Conservation (phyloP, 1,284 basidiomycete species). For the Malassezia caprae region DNA sequence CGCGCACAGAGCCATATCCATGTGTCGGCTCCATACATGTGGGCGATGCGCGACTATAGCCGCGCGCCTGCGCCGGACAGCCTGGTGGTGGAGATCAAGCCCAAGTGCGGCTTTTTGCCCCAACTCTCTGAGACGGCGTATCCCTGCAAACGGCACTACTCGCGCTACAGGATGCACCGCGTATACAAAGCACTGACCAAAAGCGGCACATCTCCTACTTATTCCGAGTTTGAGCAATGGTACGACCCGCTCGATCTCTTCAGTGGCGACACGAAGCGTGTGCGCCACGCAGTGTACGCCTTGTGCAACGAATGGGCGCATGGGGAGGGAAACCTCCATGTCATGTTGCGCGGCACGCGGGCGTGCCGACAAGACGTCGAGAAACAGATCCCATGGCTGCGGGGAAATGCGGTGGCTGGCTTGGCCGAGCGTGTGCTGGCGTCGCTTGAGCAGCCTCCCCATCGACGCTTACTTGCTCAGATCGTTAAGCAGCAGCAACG, state of each 20-base stretch:
- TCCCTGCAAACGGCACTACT: not conserved
- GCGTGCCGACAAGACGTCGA: not conserved
- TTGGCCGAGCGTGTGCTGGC: not conserved
- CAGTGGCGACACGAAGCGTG: not conserved
- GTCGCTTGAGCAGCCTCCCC: not conserved
- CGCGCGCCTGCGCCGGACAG: not conserved
- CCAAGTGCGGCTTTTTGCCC: conserved; percentile 13
- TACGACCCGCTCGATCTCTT: conserved; percentile 17
- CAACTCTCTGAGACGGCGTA: not conserved
- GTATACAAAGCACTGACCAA: not conserved
- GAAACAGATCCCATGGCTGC: not conserved
- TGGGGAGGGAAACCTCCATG: not conserved
- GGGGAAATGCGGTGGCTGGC: not conserved
- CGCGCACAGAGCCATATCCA: not conserved
- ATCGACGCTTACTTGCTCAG: not conserved
- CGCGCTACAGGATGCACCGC: conserved; percentile 12
- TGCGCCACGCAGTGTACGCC: not conserved
- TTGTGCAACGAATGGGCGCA: conserved; percentile 6
- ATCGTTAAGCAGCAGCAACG: not conserved
- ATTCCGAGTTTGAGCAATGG: not conserved
- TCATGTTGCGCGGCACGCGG: not conserved
- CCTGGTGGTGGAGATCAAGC: conserved; percentile 16
- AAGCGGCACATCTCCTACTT: not conserved
- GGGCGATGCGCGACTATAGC: conserved; percentile 9
- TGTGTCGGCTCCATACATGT: not conserved